Base-by-base conservation (phyloP, 805 yeast genomes). In the Metschnikowia cubensis region DNA sequence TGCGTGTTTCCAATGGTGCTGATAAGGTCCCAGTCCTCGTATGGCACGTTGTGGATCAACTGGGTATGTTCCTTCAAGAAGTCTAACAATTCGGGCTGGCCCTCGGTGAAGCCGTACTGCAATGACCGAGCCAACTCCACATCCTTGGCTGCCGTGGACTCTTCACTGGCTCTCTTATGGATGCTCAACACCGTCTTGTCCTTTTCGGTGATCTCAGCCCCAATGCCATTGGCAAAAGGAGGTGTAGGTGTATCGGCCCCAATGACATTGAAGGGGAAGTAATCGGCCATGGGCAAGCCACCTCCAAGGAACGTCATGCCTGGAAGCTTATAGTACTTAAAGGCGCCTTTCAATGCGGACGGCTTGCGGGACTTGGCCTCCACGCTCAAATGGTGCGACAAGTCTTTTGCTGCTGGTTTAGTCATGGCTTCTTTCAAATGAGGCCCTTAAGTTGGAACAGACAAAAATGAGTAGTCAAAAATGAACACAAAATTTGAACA, bases 281-380 rank as follows among this genome's bases (percentile, higher is more conserved):
- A 87, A 55, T 87, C 92, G 22, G 96, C 74, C 66, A 89, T 73
- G 13, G 99, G 99, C 59, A 92, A 79, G 6, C 99, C 99, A 60
- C 98, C 99, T 49, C 97, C 98, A 49, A 92, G 79, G 65, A 90
- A 91, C 50, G 89, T 83, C 63, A 94, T 76, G 47, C 84, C 81
- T 33, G 96, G 96, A 55, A 81, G 77, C 39, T 74, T 73, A 62
- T 74, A 85, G 73, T 87, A 85, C 64, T 82, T 83, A 76, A 92
- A 89, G 15, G 96, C 95, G 36, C 82, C 71, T 72, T 94, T 92
- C 69, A 92, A 78, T 13, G 89, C 85, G 11, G 97, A 89, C 34
- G 85, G 81, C 45, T 77, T 72, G 73, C 98, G 85, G 14, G 85
- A 71, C 55, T 77, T 77, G 36, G 97, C 82, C 71, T 92, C 97